A percentile compares a stretch with the other conserved stretches of the same genome.
Conservation (phyloP, 495 filamentous ascomycete genomes). For the Penicillium ochrochloron region DNA sequence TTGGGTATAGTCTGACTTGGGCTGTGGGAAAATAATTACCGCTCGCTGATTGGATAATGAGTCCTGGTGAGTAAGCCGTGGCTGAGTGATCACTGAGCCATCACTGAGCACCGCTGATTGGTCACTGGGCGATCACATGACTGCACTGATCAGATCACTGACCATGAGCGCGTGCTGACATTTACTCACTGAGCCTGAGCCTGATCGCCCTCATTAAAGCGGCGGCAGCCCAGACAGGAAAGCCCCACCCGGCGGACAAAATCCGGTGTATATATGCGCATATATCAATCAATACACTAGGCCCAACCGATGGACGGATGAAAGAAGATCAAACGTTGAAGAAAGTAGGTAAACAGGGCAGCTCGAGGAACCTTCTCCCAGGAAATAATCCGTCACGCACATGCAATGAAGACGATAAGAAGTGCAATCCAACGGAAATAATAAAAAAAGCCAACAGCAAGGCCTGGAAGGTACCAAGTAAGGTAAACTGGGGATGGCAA, state of each 20-base stretch:
- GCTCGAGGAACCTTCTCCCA: neutral
- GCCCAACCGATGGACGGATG: neutral
- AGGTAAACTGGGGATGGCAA: neutral
- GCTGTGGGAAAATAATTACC: neutral
- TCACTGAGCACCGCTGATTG: neutral
- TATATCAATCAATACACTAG: neutral
- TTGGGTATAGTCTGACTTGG: neutral
- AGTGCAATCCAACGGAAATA: neutral
- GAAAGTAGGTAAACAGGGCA: neutral
- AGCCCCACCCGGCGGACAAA: neutral
- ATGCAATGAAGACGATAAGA: neutral
- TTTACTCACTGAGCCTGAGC: conserved; percentile 1
- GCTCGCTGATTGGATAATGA: conserved; percentile 34
- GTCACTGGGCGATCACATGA: neutral
- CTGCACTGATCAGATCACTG: neutral
- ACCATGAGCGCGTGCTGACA: neutral
- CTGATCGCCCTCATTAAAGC: neutral
- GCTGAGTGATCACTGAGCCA: neutral
- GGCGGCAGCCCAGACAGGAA: neutral
- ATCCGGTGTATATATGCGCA: no score
- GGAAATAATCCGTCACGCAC: neutral
- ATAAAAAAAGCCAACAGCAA: neutral
- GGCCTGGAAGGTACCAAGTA: no score
- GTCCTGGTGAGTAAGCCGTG: conserved; percentile 14
- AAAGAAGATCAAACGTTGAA: neutral